Evolutionary conservation across 2,329 filamentous ascomycete genomes (phyloP).

Genomic region (Hypoxylon rubiginosum): DNA sequence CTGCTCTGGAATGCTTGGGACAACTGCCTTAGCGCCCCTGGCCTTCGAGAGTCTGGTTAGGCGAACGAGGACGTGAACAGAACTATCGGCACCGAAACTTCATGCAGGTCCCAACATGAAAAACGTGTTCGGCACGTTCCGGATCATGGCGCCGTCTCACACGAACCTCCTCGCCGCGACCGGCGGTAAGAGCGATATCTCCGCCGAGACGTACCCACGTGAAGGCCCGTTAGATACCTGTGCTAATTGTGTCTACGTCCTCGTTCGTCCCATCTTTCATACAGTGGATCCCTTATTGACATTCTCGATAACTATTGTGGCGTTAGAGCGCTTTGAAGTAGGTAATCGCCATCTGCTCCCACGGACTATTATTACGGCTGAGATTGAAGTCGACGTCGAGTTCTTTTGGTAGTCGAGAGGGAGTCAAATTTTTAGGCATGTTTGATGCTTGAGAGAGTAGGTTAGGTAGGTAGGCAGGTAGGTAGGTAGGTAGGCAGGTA

Average conservation of each 20-base stretch:
- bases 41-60: slow-evolving; percentile 64
- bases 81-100: slow-evolving; percentile 74
- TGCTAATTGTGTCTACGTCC: slow-evolving; percentile 76
- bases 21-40: slow-evolving; percentile 27
- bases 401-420: slow-evolving; percentile 64
- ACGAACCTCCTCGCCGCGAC: slow-evolving; percentile 65
- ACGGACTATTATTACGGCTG: slow-evolving; percentile 73
- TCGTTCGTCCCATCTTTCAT: slow-evolving; percentile 58
- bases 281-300: slow-evolving; percentile 47
- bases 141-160: slow-evolving; percentile 76
- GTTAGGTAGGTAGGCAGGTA: too few relatives aligned
- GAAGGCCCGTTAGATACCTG: slow-evolving; percentile 75
- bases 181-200: slow-evolving; percentile 65
- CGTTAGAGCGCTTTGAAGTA: slow-evolving; percentile 66
- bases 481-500: too few relatives aligned
- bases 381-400: slow-evolving; percentile 73
- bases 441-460: slow-evolving; percentile 47
- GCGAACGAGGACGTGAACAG: slow-evolving; percentile 62
- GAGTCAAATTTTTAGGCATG: slow-evolving; percentile 60
- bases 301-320: slow-evolving; percentile 66
- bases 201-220: slow-evolving; percentile 65
- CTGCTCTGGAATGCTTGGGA: slow-evolving; percentile 10
- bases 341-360: slow-evolving; percentile 77
- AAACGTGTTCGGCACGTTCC: slow-evolving; percentile 74
- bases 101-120: slow-evolving; percentile 75